A percentile compares a stretch with the other conserved stretches of the same genome.
Conservation (phyloP, 352 stramenopile species). For the Phytophthora brassicae region DNA sequence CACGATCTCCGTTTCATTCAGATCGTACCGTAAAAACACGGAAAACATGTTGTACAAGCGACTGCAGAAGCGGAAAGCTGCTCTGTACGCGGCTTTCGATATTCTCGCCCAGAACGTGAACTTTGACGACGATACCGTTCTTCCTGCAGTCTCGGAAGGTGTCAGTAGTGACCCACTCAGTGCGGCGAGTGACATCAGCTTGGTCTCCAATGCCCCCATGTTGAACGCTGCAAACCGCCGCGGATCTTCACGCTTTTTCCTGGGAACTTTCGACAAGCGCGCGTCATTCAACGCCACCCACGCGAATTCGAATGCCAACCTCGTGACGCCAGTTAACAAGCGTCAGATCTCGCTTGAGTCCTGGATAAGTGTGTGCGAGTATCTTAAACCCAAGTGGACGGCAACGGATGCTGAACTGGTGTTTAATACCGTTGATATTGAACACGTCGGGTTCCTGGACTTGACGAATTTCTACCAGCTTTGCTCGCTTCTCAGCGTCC, state of each 20-base stretch:
- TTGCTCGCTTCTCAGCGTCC: slow-evolving; percentile 72
- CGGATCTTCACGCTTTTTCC: slow-evolving; percentile 72
- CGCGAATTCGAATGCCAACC: slow-evolving; percentile 17
- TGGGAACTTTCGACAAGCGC: slow-evolving; percentile 37
- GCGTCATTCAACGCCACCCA: slow-evolving; percentile 47
- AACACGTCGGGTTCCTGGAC: slow-evolving; percentile 62
- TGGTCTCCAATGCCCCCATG: slow-evolving; percentile 33
- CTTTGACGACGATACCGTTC: slow-evolving; percentile 37
- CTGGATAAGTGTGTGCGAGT: slow-evolving; percentile 73
- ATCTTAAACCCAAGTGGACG: slow-evolving; percentile 77
- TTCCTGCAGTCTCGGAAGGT: slow-evolving; percentile 2
- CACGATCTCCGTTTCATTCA: slow-evolving; percentile 83
- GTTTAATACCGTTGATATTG: slow-evolving; percentile 79
- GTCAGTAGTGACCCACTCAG: slow-evolving; percentile 11
- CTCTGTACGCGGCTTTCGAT: slow-evolving; percentile 75
- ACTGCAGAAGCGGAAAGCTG: slow-evolving; percentile 82
- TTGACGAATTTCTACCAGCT: slow-evolving; percentile 79
- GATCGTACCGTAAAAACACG: slow-evolving; percentile 85
- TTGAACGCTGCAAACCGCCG: slow-evolving; percentile 42
- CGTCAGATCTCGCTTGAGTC: slow-evolving; percentile 66
- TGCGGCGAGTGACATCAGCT: slow-evolving; percentile 25
- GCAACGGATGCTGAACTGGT: slow-evolving; percentile 70
- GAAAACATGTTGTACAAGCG: slow-evolving; percentile 86
- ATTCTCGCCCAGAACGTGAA: slow-evolving; percentile 67
- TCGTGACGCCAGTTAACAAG: slow-evolving; percentile 50